Percentiles rank a stretch among this genome's conserved stretches.
Evolutionary conservation across 2,329 filamentous ascomycete species (phyloP).

Genomic region (Trichophyton verrucosum): DNA sequence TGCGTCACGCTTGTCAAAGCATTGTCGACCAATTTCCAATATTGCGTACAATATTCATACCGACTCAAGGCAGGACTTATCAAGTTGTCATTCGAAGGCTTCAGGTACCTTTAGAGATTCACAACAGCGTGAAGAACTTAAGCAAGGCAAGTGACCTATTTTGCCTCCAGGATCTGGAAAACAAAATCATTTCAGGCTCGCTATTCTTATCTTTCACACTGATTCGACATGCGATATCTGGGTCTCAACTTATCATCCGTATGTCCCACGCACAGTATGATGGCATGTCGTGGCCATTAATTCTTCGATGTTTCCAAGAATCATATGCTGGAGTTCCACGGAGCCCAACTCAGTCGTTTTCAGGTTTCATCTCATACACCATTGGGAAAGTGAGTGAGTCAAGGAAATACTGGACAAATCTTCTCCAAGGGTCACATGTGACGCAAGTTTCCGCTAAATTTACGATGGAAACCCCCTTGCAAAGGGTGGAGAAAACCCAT

Average conservation of each 20-base stretch:
- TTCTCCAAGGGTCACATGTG: constrained; percentile 4
- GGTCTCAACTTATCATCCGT: constrained; percentile 34
- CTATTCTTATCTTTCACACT: not conserved
- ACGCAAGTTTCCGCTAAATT: constrained; percentile 18
- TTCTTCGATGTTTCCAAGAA: constrained; percentile 44
- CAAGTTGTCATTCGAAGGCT: not conserved
- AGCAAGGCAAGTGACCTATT: constrained; percentile 10
- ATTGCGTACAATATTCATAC: constrained; percentile 6
- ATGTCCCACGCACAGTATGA: constrained; percentile 54
- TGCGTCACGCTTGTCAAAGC: constrained; percentile 1
- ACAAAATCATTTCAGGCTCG: not conserved
- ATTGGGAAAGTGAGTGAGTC: not conserved
- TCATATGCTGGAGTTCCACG: constrained; percentile 29
- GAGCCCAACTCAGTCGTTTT: constrained; percentile 11
- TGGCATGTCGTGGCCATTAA: constrained; percentile 46
- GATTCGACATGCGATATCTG: not conserved
- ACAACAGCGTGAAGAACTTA: constrained; percentile 26
- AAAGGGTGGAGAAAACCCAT: not conserved
- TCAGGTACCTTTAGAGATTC: not conserved
- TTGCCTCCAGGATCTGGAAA: not conserved
- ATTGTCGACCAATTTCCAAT: not conserved
- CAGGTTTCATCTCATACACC: constrained; percentile 5
- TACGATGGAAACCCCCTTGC: constrained; percentile 11
- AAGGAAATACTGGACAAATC: constrained; percentile 6
- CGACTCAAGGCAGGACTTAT: not conserved